Percentiles rank a stretch among this genome's conserved stretches.
These are phyloP conservation scores for Chlamydomonas asymmetrica DNA, from an alignment of 139 green algal genomes.

Conservation along the genomic window DNA sequence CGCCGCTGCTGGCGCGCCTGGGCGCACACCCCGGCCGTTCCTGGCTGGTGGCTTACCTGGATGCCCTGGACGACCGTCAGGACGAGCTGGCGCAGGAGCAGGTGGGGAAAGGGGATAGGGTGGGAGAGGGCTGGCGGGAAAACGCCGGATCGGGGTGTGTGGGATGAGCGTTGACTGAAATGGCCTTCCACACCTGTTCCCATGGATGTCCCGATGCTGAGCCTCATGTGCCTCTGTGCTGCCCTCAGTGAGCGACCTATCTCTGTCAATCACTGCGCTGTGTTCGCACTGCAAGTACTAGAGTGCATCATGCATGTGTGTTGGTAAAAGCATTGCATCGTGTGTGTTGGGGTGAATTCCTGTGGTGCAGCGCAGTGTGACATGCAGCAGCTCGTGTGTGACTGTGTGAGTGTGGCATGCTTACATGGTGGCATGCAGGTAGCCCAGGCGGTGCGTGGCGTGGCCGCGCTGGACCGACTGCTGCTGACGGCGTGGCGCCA, in stretches of 20 bases:
- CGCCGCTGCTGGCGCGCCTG: slow-evolving; percentile 10
- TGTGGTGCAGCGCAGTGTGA: not conserved
- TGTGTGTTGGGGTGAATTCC: no score
- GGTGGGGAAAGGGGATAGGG: not conserved
- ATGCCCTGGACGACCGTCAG: slow-evolving; percentile 23
- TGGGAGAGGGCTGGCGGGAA: not conserved
- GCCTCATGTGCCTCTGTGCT: no score
- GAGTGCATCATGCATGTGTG: no score
- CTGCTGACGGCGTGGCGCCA: slow-evolving; percentile 23
- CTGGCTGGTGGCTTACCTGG: slow-evolving; percentile 25
- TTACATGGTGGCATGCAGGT: no score
- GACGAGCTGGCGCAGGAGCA: not conserved
- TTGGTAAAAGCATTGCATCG: no score
- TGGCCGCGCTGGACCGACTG: slow-evolving; percentile 12
- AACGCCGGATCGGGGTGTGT: not conserved
- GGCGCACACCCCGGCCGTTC: slow-evolving; percentile 23
- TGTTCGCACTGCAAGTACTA: no score
- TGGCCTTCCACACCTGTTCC: no score
- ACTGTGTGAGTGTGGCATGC: slow-evolving; percentile 17
- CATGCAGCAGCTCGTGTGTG: slow-evolving; percentile 12
- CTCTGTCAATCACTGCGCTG: no score
- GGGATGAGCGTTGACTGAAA: no score
- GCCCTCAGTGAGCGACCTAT: no score
- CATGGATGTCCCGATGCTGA: no score
- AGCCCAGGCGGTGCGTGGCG: slow-evolving; percentile 9